Percentiles rank a stretch among this genome's conserved stretches.
Evolutionary conservation across 345 rosid species (phyloP).

Genomic region (Lepidium didymum): DNA sequence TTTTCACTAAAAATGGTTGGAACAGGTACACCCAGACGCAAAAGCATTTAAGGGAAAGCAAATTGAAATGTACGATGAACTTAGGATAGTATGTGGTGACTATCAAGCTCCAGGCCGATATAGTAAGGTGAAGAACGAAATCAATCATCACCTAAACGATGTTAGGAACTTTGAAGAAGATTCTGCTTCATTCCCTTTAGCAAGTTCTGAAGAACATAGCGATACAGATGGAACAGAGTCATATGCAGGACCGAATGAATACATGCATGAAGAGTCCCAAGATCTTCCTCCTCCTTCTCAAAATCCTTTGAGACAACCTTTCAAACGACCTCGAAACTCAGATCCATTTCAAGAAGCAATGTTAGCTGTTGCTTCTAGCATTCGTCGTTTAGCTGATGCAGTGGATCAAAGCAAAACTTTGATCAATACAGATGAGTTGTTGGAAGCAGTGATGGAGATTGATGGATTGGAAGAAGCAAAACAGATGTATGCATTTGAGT

Average conservation of each 20-base stretch:
- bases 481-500: constrained; percentile 88
- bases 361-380: constrained; percentile 66
- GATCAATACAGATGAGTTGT: constrained; percentile 49
- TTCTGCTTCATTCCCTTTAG: constrained; percentile 55
- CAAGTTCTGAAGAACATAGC: constrained; percentile 52
- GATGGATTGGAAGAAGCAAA: constrained; percentile 84
- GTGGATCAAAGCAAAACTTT: constrained; percentile 48
- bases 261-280: constrained; percentile 46
- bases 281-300: constrained; percentile 44
- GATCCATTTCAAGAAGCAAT: constrained; percentile 70
- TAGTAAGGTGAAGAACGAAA: constrained; percentile 58
- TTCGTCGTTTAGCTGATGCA: constrained; percentile 68
- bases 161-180: constrained; percentile 55
- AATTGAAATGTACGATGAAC: constrained; percentile 82
- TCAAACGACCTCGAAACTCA: constrained; percentile 45
- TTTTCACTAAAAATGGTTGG: constrained; percentile 11
- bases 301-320: constrained; percentile 50
- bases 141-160: constrained; percentile 30
- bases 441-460: constrained; percentile 76
- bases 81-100: constrained; percentile 74
- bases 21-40: constrained; percentile 69
- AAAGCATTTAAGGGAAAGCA: constrained; percentile 72
- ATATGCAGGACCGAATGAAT: constrained; percentile 41
- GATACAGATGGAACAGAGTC: constrained; percentile 89
- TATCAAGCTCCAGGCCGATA: constrained; percentile 63